Conservation (phyloP, 1,139 yeast genomes). For the Cylindricascospora bacillispora region DNA sequence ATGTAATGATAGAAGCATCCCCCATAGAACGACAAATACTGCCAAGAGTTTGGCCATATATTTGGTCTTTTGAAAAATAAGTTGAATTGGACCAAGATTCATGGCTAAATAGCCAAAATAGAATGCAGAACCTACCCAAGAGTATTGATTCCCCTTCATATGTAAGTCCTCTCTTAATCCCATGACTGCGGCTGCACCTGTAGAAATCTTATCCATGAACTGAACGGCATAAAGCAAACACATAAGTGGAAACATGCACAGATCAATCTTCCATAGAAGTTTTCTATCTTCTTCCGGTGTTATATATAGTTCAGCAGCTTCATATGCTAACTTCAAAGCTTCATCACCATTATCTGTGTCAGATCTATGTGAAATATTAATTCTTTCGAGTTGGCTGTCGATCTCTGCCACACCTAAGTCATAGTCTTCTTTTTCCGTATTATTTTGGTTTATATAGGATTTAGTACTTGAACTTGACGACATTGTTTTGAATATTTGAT, state of each 20-base stretch:
- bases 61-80: conserved; percentile 25
- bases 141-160: conserved; percentile 40
- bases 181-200: conserved; percentile 47
- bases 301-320: conserved; percentile 18
- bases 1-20: conserved; percentile 32
- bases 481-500: too few species aligned
- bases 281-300: conserved; percentile 25
- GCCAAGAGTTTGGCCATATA: conserved; percentile 29
- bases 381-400: too few species aligned
- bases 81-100: conserved; percentile 33
- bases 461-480: too few species aligned
- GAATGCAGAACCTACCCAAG: conserved; percentile 47
- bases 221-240: conserved; percentile 45
- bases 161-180: conserved; percentile 36
- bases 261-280: conserved; percentile 41
- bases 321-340: conserved; percentile 24
- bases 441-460: too few species aligned
- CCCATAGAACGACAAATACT: conserved; percentile 35
- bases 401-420: too few species aligned
- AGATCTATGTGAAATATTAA: too few species aligned
- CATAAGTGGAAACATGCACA: conserved; percentile 41
- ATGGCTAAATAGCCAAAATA: conserved; percentile 40
- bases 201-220: conserved; percentile 53
- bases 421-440: too few species aligned
- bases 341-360: conserved; percentile 27